These are phyloP conservation scores for Dujonia santamariae DNA, from an alignment of 1,139 yeast species.

Conservation along the genomic window DNA sequence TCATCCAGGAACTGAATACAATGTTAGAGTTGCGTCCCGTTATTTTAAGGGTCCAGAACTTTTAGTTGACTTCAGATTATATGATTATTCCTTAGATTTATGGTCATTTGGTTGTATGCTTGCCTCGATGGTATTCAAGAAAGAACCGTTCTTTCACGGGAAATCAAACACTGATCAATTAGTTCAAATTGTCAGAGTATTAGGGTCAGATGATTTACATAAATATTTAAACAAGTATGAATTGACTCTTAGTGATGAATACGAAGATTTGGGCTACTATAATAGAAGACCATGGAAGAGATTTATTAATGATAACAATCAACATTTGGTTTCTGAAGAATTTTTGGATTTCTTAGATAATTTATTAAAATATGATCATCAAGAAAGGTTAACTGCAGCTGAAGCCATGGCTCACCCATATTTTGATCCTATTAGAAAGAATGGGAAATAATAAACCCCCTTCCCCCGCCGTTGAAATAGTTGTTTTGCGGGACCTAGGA, in stretches of 20 bases:
- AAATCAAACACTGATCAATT: constrained; percentile 94
- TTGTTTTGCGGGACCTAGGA: too few relatives aligned
- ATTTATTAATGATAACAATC: constrained; percentile 74
- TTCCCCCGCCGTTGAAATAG: too few relatives aligned
- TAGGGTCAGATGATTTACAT: constrained; percentile 85
- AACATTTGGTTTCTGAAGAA: constrained; percentile 62
- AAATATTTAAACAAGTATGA: constrained; percentile 74
- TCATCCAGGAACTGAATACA: constrained; percentile 91
- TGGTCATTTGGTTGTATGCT: constrained; percentile 98
- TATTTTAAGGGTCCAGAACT: constrained; percentile 98
- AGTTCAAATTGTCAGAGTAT: constrained; percentile 88
- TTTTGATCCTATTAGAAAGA: constrained; percentile 40
- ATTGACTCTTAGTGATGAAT: constrained; percentile 73
- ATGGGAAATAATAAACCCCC: neutral
- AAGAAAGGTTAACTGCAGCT: constrained; percentile 86
- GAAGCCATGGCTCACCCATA: constrained; percentile 92
- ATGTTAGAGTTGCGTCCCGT: constrained; percentile 97
- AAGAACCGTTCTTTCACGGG: constrained; percentile 97
- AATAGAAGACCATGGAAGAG: constrained; percentile 87
- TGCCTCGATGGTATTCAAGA: constrained; percentile 94
- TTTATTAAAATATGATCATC: constrained; percentile 87
- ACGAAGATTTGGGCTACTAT: constrained; percentile 77
- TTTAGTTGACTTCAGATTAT: constrained; percentile 86
- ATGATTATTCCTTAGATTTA: constrained; percentile 91
- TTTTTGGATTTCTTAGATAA: constrained; percentile 82